Evolutionary conservation across 2,329 filamentous ascomycete species (phyloP).

Genomic region (Rugonectria rugulosa): DNA sequence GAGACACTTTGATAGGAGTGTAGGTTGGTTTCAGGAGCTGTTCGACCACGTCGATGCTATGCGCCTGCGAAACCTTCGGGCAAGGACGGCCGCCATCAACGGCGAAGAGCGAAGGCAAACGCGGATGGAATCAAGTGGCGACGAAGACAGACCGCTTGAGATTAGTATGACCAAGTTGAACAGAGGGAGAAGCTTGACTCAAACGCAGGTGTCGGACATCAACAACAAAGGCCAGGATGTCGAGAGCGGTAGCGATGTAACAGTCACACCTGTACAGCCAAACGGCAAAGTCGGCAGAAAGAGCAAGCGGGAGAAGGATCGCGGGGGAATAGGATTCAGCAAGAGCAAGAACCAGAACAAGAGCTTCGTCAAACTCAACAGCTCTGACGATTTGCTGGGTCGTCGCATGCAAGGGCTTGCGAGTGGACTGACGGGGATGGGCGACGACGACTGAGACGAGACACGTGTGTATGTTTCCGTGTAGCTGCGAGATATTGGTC

Average conservation of each 20-base stretch:
- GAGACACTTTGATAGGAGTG: constrained; percentile 83
- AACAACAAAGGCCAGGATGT: constrained; percentile 21
- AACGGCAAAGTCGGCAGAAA: constrained; percentile 37
- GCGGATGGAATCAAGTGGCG: constrained; percentile 70
- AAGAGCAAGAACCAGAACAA: constrained; percentile 53
- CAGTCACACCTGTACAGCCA: constrained; percentile 23
- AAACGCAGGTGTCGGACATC: constrained; percentile 24
- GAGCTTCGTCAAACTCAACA: constrained; percentile 61
- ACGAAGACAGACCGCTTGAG: constrained; percentile 83
- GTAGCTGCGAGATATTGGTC: constrained; percentile 10
- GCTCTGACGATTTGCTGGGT: constrained; percentile 64
- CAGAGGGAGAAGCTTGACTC: constrained; percentile 43
- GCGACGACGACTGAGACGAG: constrained; percentile 49
- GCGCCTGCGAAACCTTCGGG: constrained; percentile 39
- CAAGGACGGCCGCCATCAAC: constrained; percentile 26
- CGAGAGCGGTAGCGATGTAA: constrained; percentile 29
- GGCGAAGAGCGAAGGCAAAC: constrained; percentile 39
- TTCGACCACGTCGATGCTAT: constrained; percentile 64
- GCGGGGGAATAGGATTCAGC: constrained; percentile 36
- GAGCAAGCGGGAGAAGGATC: constrained; percentile 37
- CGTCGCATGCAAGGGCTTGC: constrained; percentile 66
- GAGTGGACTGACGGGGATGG: constrained; percentile 59
- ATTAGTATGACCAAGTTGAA: constrained; percentile 70
- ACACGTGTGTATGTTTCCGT: neutral
- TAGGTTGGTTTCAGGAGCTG: constrained; percentile 81